Evolutionary conservation across 1,139 yeast species (phyloP).

Genomic region (Meyerozyma carpophila): DNA sequence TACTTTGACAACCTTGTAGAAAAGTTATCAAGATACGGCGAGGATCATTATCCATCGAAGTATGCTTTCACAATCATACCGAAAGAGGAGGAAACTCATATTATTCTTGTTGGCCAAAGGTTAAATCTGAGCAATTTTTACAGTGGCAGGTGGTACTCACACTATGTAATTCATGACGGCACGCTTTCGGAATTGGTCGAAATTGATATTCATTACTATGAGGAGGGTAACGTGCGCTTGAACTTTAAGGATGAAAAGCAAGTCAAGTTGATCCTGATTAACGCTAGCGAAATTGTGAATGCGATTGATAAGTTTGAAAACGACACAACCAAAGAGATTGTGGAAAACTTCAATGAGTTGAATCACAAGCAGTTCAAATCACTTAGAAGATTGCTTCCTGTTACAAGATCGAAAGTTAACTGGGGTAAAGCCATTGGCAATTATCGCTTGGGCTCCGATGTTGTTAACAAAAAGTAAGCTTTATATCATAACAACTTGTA

Average conservation of each 20-base stretch:
- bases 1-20: conserved; percentile 25
- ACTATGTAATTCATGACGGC: conserved; percentile 44
- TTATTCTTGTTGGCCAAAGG: conserved; percentile 66
- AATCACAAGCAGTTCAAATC: conserved; percentile 80
- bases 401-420: conserved; percentile 83
- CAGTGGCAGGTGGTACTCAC: conserved; percentile 86
- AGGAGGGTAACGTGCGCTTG: conserved; percentile 90
- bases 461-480: conserved; percentile 32
- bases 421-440: conserved; percentile 95
- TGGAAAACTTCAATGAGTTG: conserved; percentile 61
- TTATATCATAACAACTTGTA: conserved; percentile 7
- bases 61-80: conserved; percentile 44
- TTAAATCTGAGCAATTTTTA: conserved; percentile 75
- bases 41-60: conserved; percentile 49
- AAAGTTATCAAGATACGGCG: conserved; percentile 35
- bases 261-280: conserved; percentile 12
- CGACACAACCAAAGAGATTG: conserved; percentile 52
- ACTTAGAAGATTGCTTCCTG: conserved; percentile 85
- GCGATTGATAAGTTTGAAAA: conserved; percentile 59
- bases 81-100: conserved; percentile 18
- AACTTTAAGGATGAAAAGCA: conserved; percentile 45
- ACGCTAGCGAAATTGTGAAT: conserved; percentile 36
- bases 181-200: conserved; percentile 48
- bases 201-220: conserved; percentile 86
- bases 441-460: conserved; percentile 84